A percentile compares a stretch with the other conserved stretches of the same genome.
phyloP scores from a whole-genome alignment of 768 basidiomycete species.

The Chlorophyllum brunneum region DNA sequence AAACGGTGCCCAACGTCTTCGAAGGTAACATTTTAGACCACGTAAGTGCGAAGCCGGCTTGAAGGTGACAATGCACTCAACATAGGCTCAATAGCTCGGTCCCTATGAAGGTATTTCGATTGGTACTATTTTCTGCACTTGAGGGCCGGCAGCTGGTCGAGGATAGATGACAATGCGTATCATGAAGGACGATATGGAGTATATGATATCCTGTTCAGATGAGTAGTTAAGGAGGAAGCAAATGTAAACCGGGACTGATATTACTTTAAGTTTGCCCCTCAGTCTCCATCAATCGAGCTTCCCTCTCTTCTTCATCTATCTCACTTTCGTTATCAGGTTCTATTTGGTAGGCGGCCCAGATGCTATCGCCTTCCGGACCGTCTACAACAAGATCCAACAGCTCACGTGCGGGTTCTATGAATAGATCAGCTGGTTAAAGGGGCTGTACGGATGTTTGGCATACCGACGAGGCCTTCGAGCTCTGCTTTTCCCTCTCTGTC shows the following conservation, averaged over 20 bases:
- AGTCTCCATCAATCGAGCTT: conserved; percentile 39
- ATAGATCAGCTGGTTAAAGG: conserved; percentile 3
- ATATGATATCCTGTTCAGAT: neutral
- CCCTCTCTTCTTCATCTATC: conserved; percentile 58
- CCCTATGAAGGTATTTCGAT: conserved; percentile 51
- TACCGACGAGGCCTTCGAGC: conserved; percentile 47
- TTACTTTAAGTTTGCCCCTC: conserved; percentile 11
- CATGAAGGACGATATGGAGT: too few relatives aligned
- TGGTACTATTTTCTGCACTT: conserved; percentile 41
- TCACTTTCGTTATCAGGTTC: conserved; percentile 38
- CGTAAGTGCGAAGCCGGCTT: conserved; percentile 21
- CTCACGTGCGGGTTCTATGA: conserved; percentile 54
- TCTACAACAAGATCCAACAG: conserved; percentile 67
- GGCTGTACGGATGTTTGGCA: conserved; percentile 15
- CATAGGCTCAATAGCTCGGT: conserved; percentile 33
- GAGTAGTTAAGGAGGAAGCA: neutral
- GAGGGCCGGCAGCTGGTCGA: neutral
- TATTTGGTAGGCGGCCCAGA: conserved; percentile 58
- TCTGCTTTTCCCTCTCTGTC: conserved; percentile 32
- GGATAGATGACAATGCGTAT: too few relatives aligned
- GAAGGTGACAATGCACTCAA: neutral
- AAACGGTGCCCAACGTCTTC: conserved; percentile 50
- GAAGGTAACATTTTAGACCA: conserved; percentile 50
- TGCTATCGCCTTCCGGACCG: conserved; percentile 64
- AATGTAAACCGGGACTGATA: neutral